These are phyloP conservation scores for Sonneratia alba DNA, from an alignment of 345 rosid genomes.

Conservation along the genomic window DNA sequence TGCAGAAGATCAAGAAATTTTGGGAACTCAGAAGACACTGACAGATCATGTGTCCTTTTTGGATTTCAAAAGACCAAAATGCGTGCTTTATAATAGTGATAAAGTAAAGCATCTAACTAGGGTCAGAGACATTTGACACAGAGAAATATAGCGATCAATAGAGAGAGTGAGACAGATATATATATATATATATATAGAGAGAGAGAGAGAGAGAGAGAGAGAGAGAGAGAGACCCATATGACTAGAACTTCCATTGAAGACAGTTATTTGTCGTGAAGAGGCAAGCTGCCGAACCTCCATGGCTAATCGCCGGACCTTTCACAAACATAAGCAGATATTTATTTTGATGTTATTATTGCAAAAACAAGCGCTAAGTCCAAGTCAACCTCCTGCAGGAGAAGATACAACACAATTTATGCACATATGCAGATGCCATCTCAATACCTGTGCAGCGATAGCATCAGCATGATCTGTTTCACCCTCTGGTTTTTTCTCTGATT, in stretches of 20 bases:
- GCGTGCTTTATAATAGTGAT: neutral
- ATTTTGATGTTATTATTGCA: neutral
- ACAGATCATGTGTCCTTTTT: neutral
- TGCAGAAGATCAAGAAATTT: constrained; percentile 2
- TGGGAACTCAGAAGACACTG: neutral
- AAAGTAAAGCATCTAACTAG: neutral
- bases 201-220: neutral
- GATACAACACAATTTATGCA: neutral
- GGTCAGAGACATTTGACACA: neutral
- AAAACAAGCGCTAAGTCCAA: neutral
- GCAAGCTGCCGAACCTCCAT: constrained; percentile 59
- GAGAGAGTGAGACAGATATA: neutral
- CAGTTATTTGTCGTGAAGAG: constrained; percentile 62
- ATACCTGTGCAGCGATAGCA: constrained; percentile 64
- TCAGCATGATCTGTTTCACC: constrained; percentile 51
- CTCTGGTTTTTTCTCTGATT: constrained; percentile 41
- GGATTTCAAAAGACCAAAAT: neutral
- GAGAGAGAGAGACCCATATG: constrained; percentile 19
- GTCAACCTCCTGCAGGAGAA: neutral
- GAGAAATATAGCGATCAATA: neutral
- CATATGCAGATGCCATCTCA: neutral
- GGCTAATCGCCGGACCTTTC: constrained; percentile 55
- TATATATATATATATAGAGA: neutral
- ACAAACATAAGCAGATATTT: neutral
- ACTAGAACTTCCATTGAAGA: constrained; percentile 61